These are phyloP conservation scores for Arabidopsis suecica DNA, from an alignment of 345 rosid species.

Conservation along the genomic window DNA sequence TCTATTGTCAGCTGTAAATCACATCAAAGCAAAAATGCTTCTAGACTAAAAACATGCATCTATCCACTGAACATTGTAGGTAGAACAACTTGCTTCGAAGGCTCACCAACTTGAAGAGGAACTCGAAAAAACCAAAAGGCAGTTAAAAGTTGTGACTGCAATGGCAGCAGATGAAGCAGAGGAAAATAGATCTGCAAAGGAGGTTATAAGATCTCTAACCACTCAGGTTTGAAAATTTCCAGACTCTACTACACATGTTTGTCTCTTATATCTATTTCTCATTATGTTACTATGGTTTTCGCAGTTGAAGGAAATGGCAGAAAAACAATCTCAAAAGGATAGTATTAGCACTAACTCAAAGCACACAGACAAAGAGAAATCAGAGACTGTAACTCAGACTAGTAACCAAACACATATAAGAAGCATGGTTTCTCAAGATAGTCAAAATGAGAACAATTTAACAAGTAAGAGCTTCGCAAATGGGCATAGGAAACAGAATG, in stretches of 20 bases:
- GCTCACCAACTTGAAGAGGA: conserved; percentile 71
- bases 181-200: conserved; percentile 83
- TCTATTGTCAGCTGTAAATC: not conserved
- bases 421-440: conserved; percentile 48
- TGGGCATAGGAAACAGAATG: conserved; percentile 56
- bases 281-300: conserved; percentile 20
- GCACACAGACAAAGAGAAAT: conserved; percentile 38
- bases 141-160: conserved; percentile 70
- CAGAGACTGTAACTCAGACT: conserved; percentile 29
- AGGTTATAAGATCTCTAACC: conserved; percentile 74
- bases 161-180: conserved; percentile 86
- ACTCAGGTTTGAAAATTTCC: conserved; percentile 62
- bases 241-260: not conserved
- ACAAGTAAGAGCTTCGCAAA: conserved; percentile 46
- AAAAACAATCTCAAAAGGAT: conserved; percentile 51
- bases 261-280: not conserved
- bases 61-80: conserved; percentile 53
- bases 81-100: conserved; percentile 68
- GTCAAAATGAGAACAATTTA: conserved; percentile 47
- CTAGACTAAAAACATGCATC: not conserved
- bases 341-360: conserved; percentile 43
- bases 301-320: conserved; percentile 78
- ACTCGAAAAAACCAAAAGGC: conserved; percentile 65
- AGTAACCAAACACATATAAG: conserved; percentile 45
- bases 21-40: not conserved